phyloP scores from a whole-genome alignment of 805 yeast species.

The Scheffersomyces spartinae region DNA sequence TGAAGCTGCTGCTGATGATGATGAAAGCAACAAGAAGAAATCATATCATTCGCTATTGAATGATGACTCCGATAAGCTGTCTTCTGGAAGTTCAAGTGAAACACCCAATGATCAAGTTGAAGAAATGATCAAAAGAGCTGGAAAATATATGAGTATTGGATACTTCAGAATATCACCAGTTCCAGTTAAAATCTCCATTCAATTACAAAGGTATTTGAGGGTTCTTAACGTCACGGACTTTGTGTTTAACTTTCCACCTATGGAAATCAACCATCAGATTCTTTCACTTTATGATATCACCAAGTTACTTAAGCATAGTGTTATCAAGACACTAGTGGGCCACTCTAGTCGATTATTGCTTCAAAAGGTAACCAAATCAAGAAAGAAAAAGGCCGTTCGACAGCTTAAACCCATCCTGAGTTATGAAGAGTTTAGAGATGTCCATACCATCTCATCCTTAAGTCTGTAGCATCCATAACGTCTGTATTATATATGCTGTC shows the following conservation, averaged over 20 bases:
- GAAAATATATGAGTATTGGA: constrained; percentile 23
- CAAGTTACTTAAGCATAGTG: constrained; percentile 17
- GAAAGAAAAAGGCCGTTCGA: constrained; percentile 3
- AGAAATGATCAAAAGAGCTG: constrained; percentile 49
- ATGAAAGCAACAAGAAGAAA: constrained; percentile 2
- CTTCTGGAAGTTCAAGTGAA: too few species aligned
- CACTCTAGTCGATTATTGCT: constrained; percentile 23
- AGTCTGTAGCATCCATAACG: not conserved
- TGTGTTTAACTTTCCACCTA: constrained; percentile 20
- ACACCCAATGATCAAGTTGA: constrained; percentile 18
- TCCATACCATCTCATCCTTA: not conserved
- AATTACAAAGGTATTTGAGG: constrained; percentile 20
- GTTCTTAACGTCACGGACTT: constrained; percentile 28
- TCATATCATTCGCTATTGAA: too few species aligned
- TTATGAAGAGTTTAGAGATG: too few species aligned
- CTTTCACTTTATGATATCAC: constrained; percentile 26
- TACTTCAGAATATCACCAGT: constrained; percentile 15
- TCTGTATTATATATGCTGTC: constrained; percentile 23
- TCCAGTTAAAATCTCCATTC: constrained; percentile 23
- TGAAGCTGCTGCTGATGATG: constrained; percentile 4
- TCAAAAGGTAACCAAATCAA: constrained; percentile 3
- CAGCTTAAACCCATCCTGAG: constrained; percentile 2
- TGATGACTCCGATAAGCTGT: too few species aligned
- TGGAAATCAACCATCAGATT: constrained; percentile 16
- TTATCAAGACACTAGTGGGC: constrained; percentile 18